Evolutionary conservation across 2,329 filamentous ascomycete genomes (phyloP).

Genomic region (Colletotrichum shisoi): DNA sequence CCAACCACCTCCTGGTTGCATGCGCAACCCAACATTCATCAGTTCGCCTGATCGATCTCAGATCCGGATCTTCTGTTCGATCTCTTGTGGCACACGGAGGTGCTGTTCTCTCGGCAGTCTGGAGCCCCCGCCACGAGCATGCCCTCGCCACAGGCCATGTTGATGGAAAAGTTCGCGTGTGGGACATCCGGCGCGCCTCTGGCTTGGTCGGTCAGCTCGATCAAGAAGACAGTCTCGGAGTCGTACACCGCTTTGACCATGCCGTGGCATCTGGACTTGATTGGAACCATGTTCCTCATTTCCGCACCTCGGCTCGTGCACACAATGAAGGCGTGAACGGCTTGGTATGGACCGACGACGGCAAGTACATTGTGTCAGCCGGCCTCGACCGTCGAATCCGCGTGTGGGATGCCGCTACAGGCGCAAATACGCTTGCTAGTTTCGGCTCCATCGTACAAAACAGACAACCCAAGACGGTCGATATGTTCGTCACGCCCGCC

Average conservation of each 20-base stretch:
- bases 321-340: constrained; percentile 86
- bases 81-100: constrained; percentile 73
- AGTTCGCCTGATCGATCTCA: constrained; percentile 84
- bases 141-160: constrained; percentile 83
- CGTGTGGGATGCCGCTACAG: constrained; percentile 83
- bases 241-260: constrained; percentile 56
- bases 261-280: constrained; percentile 46
- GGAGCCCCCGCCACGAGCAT: constrained; percentile 83
- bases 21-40: constrained; percentile 87
- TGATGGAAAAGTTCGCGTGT: constrained; percentile 83
- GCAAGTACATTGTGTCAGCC: constrained; percentile 76
- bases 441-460: constrained; percentile 88
- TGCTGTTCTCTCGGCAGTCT: constrained; percentile 73
- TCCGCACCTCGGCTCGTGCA: constrained; percentile 66
- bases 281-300: constrained; percentile 47
- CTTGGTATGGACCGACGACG: constrained; percentile 83
- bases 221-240: constrained; percentile 80
- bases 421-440: constrained; percentile 85
- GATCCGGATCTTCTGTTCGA: constrained; percentile 79
- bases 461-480: constrained; percentile 66
- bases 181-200: constrained; percentile 84
- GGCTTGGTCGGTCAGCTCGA: constrained; percentile 80
- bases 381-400: constrained; percentile 85
- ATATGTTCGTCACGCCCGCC: constrained; percentile 70
- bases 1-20: constrained; percentile 79